Evolutionary conservation across 495 filamentous ascomycete species (phyloP), one percentile per base, ranked within the genome.

Genomic region (Penicillium cosmopolitanum): DNA sequence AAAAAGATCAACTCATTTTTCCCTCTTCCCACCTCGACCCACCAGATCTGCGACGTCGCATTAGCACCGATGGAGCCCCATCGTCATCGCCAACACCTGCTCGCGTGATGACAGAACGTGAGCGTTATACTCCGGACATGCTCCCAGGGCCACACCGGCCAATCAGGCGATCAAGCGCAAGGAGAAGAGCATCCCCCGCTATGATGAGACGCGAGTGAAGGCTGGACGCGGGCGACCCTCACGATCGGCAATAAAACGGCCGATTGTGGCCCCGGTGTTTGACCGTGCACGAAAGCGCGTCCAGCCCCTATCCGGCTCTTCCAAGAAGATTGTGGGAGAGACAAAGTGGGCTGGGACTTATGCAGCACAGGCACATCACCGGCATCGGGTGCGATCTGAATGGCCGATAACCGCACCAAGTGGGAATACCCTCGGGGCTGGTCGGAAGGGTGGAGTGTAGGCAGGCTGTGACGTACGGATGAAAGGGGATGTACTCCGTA

Each of bases 361-460:
- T 60, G 57, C 57, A 48, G 46, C 46, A 25, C 3, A 3, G 21
- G 19, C 21, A 19, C 46, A 55, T 51, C 52, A 9, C 36, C 38
- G 23, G 10, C 25, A 19, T 15, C 18, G 40, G 25, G 51, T 15
- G 40, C 18, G 25, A n/a, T 11, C 11, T 64, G 61, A 61, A 61
- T 61, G 64, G 61, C 21, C 46, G 35, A 25, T 15, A 19, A 25
- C 28, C 18, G 59, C 36, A 48, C 48, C 34, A 60, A 53, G 58
- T 58, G 58, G 64, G 57, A 61, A 64, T 55, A 55, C 43, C 55
- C 51, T 67, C 65, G 65, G 65, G 58, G 53, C 56, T 62, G 62
- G 56, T 67, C 65, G 65, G 58, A 62, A 60, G 54, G 53, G 64
- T 63, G 58, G 58, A 60, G 43, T 51, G 35, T 15, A 55, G 56